These are phyloP conservation scores for Agrostemma githago DNA, from an alignment of 148 eudicot species.

Conservation along the genomic window DNA sequence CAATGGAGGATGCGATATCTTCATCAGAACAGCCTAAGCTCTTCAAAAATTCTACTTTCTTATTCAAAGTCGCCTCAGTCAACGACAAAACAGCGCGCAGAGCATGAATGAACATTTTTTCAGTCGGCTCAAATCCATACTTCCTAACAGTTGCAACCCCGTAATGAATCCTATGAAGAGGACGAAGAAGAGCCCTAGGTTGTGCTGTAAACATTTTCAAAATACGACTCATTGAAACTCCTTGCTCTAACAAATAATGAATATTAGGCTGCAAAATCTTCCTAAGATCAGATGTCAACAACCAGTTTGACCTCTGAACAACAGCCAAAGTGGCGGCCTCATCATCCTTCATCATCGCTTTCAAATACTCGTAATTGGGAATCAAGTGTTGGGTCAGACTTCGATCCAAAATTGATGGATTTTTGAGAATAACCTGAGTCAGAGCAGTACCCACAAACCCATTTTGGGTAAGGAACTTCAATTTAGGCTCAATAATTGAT, in stretches of 20 bases:
- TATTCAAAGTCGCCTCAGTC: slow-evolving; percentile 15
- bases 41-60: slow-evolving; percentile 19
- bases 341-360: slow-evolving; percentile 1
- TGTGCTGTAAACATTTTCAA: slow-evolving; percentile 16
- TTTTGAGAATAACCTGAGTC: not conserved
- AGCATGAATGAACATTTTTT: slow-evolving; percentile 15
- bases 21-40: slow-evolving; percentile 27
- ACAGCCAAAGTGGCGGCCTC: not conserved
- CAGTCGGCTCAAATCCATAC: slow-evolving; percentile 18
- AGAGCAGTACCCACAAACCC: slow-evolving; percentile 16
- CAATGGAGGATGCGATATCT: not conserved
- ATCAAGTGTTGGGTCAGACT: slow-evolving; percentile 19
- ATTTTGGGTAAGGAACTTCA: slow-evolving; percentile 12
- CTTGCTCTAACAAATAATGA: slow-evolving; percentile 9
- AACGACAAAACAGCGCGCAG: slow-evolving; percentile 12
- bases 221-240: slow-evolving; percentile 15
- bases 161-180: not conserved
- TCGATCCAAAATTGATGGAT: slow-evolving; percentile 12
- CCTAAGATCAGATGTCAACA: slow-evolving; percentile 5
- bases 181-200: slow-evolving; percentile 14
- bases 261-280: not conserved
- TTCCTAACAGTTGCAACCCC: slow-evolving; percentile 7
- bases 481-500: slow-evolving; percentile 21
- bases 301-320: slow-evolving; percentile 15
- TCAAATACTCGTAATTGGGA: slow-evolving; percentile 11